These are phyloP conservation scores for Botrytis paeoniae DNA, from an alignment of 2,329 filamentous ascomycete species.

Conservation along the genomic window DNA sequence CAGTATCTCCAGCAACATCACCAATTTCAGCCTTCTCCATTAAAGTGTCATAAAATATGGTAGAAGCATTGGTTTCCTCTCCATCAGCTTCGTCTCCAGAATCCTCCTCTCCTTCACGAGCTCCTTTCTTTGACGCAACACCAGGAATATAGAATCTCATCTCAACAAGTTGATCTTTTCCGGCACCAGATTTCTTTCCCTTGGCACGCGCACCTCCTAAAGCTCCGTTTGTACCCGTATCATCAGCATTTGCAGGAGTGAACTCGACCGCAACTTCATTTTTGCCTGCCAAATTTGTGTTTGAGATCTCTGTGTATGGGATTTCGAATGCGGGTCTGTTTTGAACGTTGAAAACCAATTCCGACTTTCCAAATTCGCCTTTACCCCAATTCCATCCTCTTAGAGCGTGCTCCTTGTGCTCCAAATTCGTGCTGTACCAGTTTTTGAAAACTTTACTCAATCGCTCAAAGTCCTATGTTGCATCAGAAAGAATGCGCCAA, in stretches of 20 bases:
- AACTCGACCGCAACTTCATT: constrained; percentile 98
- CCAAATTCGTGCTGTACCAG: constrained; percentile 93
- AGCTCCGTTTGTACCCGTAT: constrained; percentile 69
- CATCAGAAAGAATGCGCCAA: constrained; percentile 22
- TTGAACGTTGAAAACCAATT: constrained; percentile 94
- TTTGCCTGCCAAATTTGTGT: constrained; percentile 95
- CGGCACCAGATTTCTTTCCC: constrained; percentile 86
- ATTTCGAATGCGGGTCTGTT: constrained; percentile 96
- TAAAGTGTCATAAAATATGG: constrained; percentile 95
- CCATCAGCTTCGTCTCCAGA: constrained; percentile 61
- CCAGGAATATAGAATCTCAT: constrained; percentile 99
- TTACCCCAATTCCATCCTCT: constrained; percentile 99
- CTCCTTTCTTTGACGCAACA: constrained; percentile 74
- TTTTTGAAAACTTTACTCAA: constrained; percentile 92
- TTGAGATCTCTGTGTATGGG: constrained; percentile 94
- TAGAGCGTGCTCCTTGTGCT: constrained; percentile 89
- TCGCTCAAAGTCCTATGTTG: constrained; percentile 75
- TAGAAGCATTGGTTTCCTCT: constrained; percentile 92
- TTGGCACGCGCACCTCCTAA: constrained; percentile 70
- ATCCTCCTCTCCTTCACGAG: constrained; percentile 62
- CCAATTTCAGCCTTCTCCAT: constrained; percentile 99
- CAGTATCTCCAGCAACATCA: constrained; percentile 97
- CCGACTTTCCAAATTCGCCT: constrained; percentile 91
- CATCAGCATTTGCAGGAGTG: constrained; percentile 66
- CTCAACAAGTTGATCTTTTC: constrained; percentile 90